Evolutionary conservation across 805 yeast species (phyloP).

Genomic region (Candida methanosorbosa): DNA sequence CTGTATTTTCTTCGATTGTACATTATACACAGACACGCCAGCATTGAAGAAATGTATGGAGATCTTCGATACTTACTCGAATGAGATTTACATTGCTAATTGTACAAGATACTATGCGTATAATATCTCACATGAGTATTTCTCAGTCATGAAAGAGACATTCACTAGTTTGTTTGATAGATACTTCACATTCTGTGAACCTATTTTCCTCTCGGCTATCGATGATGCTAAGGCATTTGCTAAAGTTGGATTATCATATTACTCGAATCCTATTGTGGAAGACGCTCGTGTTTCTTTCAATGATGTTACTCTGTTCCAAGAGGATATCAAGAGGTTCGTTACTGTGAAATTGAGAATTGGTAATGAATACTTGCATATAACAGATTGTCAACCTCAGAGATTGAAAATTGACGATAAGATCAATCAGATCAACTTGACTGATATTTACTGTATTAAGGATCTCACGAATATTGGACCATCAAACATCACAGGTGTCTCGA

Average conservation of each 20-base stretch:
- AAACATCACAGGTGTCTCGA: conserved; percentile 35
- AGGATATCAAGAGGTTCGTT: conserved; percentile 36
- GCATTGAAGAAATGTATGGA: conserved; percentile 6
- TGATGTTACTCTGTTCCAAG: conserved; percentile 45
- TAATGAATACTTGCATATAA: conserved; percentile 53
- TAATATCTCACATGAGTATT: conserved; percentile 33
- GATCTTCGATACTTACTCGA: conserved; percentile 27
- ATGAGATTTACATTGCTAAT: conserved; percentile 41
- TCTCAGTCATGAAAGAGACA: conserved; percentile 1
- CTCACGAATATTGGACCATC: conserved; percentile 33
- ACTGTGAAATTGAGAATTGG: conserved; percentile 66
- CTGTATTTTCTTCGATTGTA: conserved; percentile 58
- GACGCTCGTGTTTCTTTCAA: conserved; percentile 45
- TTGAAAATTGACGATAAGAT: conserved; percentile 27
- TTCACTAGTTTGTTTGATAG: conserved; percentile 5
- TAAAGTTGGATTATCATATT: conserved; percentile 34
- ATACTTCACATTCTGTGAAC: conserved; percentile 4
- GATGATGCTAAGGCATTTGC: conserved; percentile 36
- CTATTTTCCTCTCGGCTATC: conserved; percentile 33
- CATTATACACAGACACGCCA: conserved; percentile 33
- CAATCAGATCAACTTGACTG: conserved; percentile 29
- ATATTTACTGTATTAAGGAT: conserved; percentile 33
- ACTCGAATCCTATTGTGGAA: conserved; percentile 30
- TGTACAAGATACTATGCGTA: conserved; percentile 46
- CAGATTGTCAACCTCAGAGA: conserved; percentile 34